Conservation (phyloP, 805 yeast species). For the Hanseniaspora pseudoguilliermondii region DNA sequence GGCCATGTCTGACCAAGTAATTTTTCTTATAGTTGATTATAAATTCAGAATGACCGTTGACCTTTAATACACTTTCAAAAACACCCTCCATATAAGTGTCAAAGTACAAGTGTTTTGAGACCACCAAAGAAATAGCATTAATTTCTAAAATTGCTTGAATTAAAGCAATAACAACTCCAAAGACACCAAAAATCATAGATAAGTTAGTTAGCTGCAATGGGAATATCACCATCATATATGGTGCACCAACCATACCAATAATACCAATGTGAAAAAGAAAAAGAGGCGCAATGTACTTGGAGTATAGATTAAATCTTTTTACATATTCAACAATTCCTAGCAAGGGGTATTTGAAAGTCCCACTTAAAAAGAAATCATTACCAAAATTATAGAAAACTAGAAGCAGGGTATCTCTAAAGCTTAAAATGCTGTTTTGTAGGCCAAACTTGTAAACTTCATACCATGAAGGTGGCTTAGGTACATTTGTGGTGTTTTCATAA, state of each 20-base stretch:
- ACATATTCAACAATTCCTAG: conserved; percentile 23
- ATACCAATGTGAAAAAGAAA: conserved; percentile 20
- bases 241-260: conserved; percentile 16
- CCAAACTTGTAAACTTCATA: not conserved
- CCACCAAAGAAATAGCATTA: conserved; percentile 20
- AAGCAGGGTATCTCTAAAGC: not conserved
- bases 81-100: conserved; percentile 19
- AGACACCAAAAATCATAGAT: conserved; percentile 23
- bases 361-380: conserved; percentile 15
- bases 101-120: conserved; percentile 20
- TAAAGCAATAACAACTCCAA: conserved; percentile 24
- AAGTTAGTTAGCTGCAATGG: conserved; percentile 23
- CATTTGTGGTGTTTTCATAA: not conserved
- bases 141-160: conserved; percentile 25
- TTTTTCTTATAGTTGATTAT: conserved; percentile 12
- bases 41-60: conserved; percentile 17
- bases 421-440: not conserved
- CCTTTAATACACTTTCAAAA: conserved; percentile 19
- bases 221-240: conserved; percentile 21
- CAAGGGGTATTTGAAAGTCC: conserved; percentile 18
- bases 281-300: conserved; percentile 22
- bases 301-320: conserved; percentile 18
- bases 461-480: not conserved
- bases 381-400: conserved; percentile 11
- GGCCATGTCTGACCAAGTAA: not conserved